Conservation (phyloP, 495 filamentous ascomycete species). For the Annulohypoxylon stygium region DNA sequence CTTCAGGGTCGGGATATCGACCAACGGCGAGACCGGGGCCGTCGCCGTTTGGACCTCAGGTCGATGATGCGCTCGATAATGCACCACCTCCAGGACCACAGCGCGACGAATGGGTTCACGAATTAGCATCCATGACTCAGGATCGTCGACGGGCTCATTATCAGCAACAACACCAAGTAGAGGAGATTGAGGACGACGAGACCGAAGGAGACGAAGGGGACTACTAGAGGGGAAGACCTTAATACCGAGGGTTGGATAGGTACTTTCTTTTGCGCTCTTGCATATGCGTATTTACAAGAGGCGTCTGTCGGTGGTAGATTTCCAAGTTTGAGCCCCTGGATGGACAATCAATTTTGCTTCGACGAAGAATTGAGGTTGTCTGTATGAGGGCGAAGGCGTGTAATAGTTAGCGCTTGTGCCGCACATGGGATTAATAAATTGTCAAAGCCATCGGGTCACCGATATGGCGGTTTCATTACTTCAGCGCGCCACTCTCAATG, state of each 20-base stretch:
- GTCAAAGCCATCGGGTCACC: not conserved
- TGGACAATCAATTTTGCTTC: too few relatives aligned
- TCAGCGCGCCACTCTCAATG: not conserved
- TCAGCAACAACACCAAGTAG: not conserved
- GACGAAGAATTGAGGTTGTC: not conserved
- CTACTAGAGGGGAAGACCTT: not conserved
- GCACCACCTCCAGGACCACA: slow-evolving; percentile 5
- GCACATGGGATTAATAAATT: not conserved
- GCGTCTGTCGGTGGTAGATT: too few relatives aligned
- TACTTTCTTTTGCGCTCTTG: not conserved
- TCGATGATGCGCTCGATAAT: slow-evolving; percentile 13
- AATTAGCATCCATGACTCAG: slow-evolving; percentile 24
- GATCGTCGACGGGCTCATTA: slow-evolving; percentile 1
- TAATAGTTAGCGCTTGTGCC: not conserved
- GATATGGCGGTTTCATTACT: slow-evolving; percentile 3
- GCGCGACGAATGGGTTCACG: slow-evolving; percentile 24
- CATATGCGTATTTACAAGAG: not conserved
- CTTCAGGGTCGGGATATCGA: not conserved
- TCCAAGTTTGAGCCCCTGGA: not conserved
- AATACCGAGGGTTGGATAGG: not conserved
- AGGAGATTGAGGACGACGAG: not conserved
- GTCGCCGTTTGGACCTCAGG: slow-evolving; percentile 17
- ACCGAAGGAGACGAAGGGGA: not conserved
- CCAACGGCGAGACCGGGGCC: not conserved
- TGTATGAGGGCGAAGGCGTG: not conserved